These are phyloP conservation scores for Tirmania nivea DNA, from an alignment of 495 filamentous ascomycete genomes.

Conservation along the genomic window DNA sequence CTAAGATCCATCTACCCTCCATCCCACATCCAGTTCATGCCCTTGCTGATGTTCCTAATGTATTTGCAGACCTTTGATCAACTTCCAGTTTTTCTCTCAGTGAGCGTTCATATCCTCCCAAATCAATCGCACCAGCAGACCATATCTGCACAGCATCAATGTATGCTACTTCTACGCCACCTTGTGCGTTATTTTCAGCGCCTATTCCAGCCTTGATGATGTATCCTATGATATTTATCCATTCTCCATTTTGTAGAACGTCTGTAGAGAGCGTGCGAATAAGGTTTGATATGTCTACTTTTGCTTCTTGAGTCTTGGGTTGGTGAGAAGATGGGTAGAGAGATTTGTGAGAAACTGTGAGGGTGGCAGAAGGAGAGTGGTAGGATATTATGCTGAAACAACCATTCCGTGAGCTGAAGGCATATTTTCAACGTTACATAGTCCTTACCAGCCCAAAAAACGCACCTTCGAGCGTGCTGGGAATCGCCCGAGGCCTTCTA, in stretches of 20 bases:
- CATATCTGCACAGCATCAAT: slow-evolving; percentile 14
- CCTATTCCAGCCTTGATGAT: slow-evolving; percentile 22
- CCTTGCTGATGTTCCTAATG: too few species aligned
- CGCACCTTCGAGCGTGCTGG: slow-evolving; percentile 53
- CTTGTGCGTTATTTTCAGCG: neutral
- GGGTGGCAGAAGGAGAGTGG: slow-evolving; percentile 30
- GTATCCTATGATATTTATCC: slow-evolving; percentile 83
- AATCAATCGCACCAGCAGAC: slow-evolving; percentile 5
- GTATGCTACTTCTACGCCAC: neutral
- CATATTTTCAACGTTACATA: neutral
- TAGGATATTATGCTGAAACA: slow-evolving; percentile 26
- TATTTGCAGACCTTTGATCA: neutral
- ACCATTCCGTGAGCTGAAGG: neutral
- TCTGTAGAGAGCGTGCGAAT: slow-evolving; percentile 40
- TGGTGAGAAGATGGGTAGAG: slow-evolving; percentile 25
- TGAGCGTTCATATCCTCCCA: slow-evolving; percentile 7
- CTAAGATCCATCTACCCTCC: too few species aligned
- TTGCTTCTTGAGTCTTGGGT: slow-evolving; percentile 24
- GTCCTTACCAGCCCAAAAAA: slow-evolving; percentile 65
- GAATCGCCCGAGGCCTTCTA: slow-evolving; percentile 36
- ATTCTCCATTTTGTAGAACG: slow-evolving; percentile 46
- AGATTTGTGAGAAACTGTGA: slow-evolving; percentile 38
- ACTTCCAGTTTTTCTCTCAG: slow-evolving; percentile 4
- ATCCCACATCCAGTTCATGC: too few species aligned
- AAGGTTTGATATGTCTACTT: slow-evolving; percentile 45